phyloP scores from a whole-genome alignment of 106 monocot species.

The Posidonia australis region DNA sequence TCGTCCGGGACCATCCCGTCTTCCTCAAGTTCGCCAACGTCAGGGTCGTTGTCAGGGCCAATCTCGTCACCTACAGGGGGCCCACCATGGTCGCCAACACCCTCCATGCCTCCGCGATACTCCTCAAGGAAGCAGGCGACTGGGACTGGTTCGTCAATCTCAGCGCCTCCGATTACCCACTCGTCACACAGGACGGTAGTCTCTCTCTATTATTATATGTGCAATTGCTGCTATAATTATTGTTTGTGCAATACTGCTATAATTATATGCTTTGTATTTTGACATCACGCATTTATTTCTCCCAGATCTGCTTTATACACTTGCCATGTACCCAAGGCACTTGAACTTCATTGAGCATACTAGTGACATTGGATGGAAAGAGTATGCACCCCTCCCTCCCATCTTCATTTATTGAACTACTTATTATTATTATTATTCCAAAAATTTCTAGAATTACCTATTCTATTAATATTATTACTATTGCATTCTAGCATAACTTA shows the following conservation, averaged over 20 bases:
- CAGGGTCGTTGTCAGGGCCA: slow-evolving; percentile 9
- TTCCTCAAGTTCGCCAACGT: slow-evolving; percentile 8
- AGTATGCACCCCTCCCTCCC: neutral
- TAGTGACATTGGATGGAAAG: slow-evolving; percentile 43
- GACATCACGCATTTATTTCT: neutral
- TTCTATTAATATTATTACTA: no score
- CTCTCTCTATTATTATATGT: neutral
- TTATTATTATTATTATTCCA: no score
- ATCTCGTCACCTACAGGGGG: slow-evolving; percentile 33
- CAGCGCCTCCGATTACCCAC: slow-evolving; percentile 57
- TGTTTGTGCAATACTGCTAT: no score
- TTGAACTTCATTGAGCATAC: slow-evolving; percentile 68
- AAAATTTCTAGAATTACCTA: no score
- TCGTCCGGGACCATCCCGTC: slow-evolving; percentile 7
- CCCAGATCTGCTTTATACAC: slow-evolving; percentile 43
- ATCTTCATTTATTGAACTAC: neutral
- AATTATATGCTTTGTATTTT: neutral
- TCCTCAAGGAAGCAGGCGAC: slow-evolving; percentile 37
- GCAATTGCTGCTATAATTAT: no score
- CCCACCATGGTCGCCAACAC: slow-evolving; percentile 60
- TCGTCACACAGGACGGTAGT: slow-evolving; percentile 60
- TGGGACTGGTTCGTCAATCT: slow-evolving; percentile 82
- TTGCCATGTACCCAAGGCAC: slow-evolving; percentile 44
- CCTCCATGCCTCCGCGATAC: slow-evolving; percentile 49
- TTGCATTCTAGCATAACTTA: slow-evolving; percentile 18